Base-by-base conservation (phyloP, 768 basidiomycete genomes). In the Crucibulum laeve region DNA sequence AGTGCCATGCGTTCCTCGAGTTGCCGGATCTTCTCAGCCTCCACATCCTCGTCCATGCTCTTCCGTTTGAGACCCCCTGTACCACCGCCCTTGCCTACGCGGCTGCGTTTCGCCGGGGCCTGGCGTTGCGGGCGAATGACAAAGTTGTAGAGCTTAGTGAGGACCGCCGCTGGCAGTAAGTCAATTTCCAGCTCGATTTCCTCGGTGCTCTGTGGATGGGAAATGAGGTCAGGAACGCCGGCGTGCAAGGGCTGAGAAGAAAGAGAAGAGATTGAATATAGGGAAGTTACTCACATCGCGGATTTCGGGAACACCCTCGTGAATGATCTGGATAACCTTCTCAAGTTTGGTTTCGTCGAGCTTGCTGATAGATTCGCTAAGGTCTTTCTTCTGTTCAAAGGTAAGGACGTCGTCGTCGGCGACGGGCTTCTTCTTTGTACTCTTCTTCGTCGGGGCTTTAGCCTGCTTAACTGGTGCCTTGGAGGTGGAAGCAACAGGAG, bases 171-270 rank as follows among this genome's bases (percentile, higher is more conserved):
- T 38, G 96, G 94, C 24, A 99, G 72, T 30, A 82, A 71, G 58
- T 98, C 96, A 57, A 99, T 98, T 65, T 99, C 96, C 33, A 99
- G 80, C 63, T 99, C 96, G 57, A 99, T 97, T 70, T 99, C 96
- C 64, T 97, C 92, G 36, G 87, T 88, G 63, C 90, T 92, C 90
- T 92, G 69, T 49, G 47, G 37, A 36, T 22, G 38, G 33, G 19
- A 26, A 50, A 32, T n/a, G 51, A 41, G 22, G 47, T 46, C 44
- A 46, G 53, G 40, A 51, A 43, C 25, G 33, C 15, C 28, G 25
- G 7, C 17, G 35, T 36, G 35, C 35, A 44, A 36, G 30, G 46
- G 21, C 34, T 32, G 34, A 52, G 25, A 51, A 18, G 47, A 54
- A 47, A 33, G 15, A 48, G 24, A 43, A 26, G 25, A 34, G 18